Evolutionary conservation across 345 rosid genomes (phyloP).

Genomic region (Gossypium anomalum): DNA sequence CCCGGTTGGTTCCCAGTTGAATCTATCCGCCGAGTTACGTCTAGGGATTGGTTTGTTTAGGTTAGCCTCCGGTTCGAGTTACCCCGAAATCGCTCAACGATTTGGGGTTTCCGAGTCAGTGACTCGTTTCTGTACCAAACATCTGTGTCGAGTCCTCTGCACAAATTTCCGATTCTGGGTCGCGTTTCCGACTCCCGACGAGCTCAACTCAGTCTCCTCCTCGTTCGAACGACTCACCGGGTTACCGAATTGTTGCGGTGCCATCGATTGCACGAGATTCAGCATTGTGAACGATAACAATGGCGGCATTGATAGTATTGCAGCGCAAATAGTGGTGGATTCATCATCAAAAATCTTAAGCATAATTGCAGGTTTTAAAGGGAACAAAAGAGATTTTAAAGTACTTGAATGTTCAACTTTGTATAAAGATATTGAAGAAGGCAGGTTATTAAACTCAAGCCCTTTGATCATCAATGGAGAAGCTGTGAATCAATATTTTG

Average conservation of each 20-base stretch:
- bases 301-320: constrained; percentile 29
- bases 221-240: constrained; percentile 43
- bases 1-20: constrained; percentile 46
- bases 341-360: constrained; percentile 52
- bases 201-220: constrained; percentile 39
- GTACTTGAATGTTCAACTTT: constrained; percentile 47
- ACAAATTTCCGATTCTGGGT: constrained; percentile 75
- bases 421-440: constrained; percentile 40
- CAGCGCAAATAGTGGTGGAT: constrained; percentile 57
- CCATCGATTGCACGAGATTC: constrained; percentile 49
- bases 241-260: constrained; percentile 65
- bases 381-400: constrained; percentile 32
- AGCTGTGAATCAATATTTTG: constrained; percentile 40
- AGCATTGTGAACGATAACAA: constrained; percentile 19
- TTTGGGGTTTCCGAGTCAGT: constrained; percentile 56
- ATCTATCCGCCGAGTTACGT: constrained; percentile 56
- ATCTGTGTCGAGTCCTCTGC: constrained; percentile 62
- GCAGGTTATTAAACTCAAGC: constrained; percentile 33
- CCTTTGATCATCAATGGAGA: constrained; percentile 29
- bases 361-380: constrained; percentile 50
- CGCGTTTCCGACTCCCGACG: constrained; percentile 44
- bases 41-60: constrained; percentile 58
- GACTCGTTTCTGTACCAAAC: constrained; percentile 58
- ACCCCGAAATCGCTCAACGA: constrained; percentile 39
- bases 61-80: constrained; percentile 48